Percentiles rank a stretch among this genome's conserved stretches.
Conservation (phyloP, 169 alveolate species). For the Sarcocystis neurona region DNA sequence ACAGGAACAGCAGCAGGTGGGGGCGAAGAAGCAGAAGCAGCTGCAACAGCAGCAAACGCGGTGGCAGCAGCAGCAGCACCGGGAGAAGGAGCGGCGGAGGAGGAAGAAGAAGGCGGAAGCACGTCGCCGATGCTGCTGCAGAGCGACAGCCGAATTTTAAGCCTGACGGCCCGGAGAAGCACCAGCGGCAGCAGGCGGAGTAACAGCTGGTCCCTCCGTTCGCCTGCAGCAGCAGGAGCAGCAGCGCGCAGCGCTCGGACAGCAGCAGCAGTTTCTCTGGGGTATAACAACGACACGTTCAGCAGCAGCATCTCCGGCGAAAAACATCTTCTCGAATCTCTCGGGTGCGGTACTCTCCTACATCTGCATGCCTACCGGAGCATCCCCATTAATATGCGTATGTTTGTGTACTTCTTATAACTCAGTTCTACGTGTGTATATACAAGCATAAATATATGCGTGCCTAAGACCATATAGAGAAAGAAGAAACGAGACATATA, state of each 20-base stretch:
- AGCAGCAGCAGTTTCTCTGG: neutral
- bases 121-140: no score
- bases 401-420: no score
- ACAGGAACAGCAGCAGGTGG: neutral
- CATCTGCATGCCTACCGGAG: no score
- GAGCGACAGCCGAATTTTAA: neutral
- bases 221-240: no score
- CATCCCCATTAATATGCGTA: no score
- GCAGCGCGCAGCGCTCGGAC: neutral
- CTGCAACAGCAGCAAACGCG: neutral
- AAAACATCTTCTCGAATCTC: neutral
- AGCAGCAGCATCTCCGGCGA: neutral
- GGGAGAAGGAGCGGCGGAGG: neutral
- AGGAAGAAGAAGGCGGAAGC: no score
- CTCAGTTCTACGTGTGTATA: no score
- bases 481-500: no score
- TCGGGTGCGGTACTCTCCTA: no score
- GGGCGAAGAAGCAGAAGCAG: neutral
- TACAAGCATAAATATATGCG: no score
- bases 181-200: neutral
- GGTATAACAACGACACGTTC: neutral
- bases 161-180: neutral
- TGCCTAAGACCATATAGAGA: no score
- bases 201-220: no score
- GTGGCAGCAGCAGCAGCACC: neutral